phyloP scores from a whole-genome alignment of 768 basidiomycete species.

The Leucogyrophana mollusca region DNA sequence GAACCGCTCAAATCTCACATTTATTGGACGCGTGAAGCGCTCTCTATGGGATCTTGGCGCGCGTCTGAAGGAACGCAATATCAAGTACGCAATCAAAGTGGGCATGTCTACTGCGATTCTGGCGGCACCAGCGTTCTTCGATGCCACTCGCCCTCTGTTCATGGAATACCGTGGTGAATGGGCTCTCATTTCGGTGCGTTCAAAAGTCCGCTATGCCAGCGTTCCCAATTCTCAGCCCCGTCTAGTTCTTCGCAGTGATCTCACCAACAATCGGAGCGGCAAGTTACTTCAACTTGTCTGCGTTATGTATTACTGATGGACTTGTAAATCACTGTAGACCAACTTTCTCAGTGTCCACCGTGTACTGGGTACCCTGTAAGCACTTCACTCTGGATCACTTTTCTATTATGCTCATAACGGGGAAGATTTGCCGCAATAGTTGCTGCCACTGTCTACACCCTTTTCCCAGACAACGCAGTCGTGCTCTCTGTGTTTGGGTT shows the following conservation, averaged over 20 bases:
- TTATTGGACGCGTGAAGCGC: constrained; percentile 63
- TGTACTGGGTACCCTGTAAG: constrained; percentile 81
- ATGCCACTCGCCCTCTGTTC: constrained; percentile 73
- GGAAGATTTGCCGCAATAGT: constrained; percentile 73
- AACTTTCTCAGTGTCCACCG: constrained; percentile 86
- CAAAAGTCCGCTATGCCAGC: constrained; percentile 2
- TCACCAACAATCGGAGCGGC: constrained; percentile 88
- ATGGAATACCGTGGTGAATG: constrained; percentile 88
- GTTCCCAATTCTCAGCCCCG: constrained; percentile 4
- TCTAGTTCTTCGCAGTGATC: constrained; percentile 85
- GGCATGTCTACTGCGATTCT: constrained; percentile 82
- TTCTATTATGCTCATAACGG: constrained; percentile 9
- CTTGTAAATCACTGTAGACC: constrained; percentile 47
- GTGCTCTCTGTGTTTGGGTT: constrained; percentile 83
- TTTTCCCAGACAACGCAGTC: constrained; percentile 74
- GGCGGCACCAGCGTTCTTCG: constrained; percentile 87
- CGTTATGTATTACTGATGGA: constrained; percentile 10
- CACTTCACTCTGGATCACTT: constrained; percentile 12
- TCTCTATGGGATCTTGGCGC: constrained; percentile 70
- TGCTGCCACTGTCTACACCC: constrained; percentile 68
- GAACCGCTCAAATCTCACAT: constrained; percentile 53
- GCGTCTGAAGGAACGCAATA: constrained; percentile 66
- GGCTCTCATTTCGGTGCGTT: constrained; percentile 86
- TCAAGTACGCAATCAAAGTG: constrained; percentile 86
- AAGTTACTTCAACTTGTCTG: constrained; percentile 25